These are phyloP conservation scores for Vaccinium vitisidaea DNA, from an alignment of 148 eudicot species.

Conservation along the genomic window DNA sequence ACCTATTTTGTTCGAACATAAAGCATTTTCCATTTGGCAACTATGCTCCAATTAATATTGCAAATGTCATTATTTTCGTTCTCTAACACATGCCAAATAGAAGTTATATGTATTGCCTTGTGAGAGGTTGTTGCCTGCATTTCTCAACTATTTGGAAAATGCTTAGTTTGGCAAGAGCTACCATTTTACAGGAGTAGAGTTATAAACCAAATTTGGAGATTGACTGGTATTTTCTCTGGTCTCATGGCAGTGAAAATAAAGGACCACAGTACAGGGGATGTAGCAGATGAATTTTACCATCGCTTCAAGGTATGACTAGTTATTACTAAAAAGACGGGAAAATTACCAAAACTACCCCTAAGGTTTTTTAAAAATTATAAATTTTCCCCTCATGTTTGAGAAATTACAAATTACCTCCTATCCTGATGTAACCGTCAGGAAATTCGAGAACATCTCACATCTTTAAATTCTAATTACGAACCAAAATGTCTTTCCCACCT, in stretches of 20 bases:
- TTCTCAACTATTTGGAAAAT: neutral
- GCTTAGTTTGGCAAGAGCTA: neutral
- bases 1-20: no score
- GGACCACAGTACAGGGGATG: conserved; percentile 34
- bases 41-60: neutral
- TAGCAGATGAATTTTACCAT: conserved; percentile 37
- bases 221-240: neutral
- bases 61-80: neutral
- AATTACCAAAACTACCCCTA: no score
- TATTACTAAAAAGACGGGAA: no score
- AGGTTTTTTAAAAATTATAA: no score
- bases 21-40: no score
- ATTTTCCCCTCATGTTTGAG: no score
- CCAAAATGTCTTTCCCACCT: no score
- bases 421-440: no score
- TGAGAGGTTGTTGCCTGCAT: neutral
- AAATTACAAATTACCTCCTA: no score
- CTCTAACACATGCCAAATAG: neutral
- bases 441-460: no score
- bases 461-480: no score
- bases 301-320: conserved; percentile 26
- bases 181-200: neutral
- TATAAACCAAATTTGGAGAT: no score
- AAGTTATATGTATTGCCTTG: neutral
- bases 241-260: conserved; percentile 12